A percentile compares a stretch with the other conserved stretches of the same genome.
These are phyloP conservation scores for Globisporangium nagaii DNA, from an alignment of 352 stramenopile genomes.

Conservation along the genomic window DNA sequence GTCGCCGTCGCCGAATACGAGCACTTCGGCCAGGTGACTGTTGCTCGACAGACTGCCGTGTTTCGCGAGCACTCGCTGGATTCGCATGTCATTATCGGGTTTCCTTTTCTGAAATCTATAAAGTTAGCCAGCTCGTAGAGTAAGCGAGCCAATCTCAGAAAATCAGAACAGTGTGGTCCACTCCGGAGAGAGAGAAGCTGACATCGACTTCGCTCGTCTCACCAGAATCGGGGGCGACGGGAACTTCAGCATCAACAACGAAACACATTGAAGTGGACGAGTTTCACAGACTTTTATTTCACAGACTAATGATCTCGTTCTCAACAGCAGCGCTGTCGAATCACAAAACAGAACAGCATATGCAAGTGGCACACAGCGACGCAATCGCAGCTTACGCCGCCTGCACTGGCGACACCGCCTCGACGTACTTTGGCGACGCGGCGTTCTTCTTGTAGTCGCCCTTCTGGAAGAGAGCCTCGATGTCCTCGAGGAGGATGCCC, in stretches of 20 bases:
- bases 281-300: background rate
- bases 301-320: background rate
- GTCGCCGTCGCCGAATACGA: too few relatives aligned
- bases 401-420: background rate
- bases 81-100: too few relatives aligned
- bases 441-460: conserved; percentile 21
- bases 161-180: too few relatives aligned
- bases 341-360: background rate
- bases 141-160: too few relatives aligned
- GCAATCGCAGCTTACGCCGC: background rate
- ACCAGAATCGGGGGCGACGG: too few relatives aligned
- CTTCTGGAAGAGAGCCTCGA: conserved; percentile 42
- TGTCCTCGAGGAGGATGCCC: conserved; percentile 54
- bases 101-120: too few relatives aligned
- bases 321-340: background rate
- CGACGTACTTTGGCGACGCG: background rate
- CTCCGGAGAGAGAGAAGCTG: too few relatives aligned
- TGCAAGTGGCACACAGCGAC: background rate
- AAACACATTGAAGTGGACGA: background rate
- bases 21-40: too few relatives aligned
- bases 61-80: too few relatives aligned
- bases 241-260: background rate
- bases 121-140: too few relatives aligned
- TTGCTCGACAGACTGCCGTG: too few relatives aligned
- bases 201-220: too few relatives aligned